A percentile compares a stretch with the other conserved stretches of the same genome.
Evolutionary conservation across 2,329 filamentous ascomycete species (phyloP).

Genomic region (Boeremia exigua): DNA sequence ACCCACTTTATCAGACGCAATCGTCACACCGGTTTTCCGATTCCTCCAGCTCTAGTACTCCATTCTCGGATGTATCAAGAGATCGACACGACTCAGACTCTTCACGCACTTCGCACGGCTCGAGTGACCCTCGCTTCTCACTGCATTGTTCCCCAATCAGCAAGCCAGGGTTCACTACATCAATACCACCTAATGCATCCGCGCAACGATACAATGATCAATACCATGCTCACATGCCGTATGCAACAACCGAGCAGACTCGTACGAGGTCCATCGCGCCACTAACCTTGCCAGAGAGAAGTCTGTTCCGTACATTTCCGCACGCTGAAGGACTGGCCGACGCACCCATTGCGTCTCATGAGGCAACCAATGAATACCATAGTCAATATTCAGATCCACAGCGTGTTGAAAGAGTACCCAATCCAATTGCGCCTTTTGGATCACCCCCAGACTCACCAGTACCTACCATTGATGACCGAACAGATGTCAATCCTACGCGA

Average conservation of each 20-base stretch:
- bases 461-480: not conserved
- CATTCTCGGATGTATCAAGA: conserved; percentile 36
- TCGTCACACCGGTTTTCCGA: conserved; percentile 31
- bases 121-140: conserved; percentile 6
- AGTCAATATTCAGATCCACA: not conserved
- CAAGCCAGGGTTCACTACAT: conserved; percentile 1
- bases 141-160: not conserved
- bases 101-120: conserved; percentile 29
- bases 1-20: not conserved
- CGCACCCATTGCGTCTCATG: not conserved
- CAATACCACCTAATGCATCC: not conserved
- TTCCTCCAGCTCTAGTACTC: conserved; percentile 33
- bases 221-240: conserved; percentile 4
- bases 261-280: conserved; percentile 21
- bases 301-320: conserved; percentile 3
- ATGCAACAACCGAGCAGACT: conserved; percentile 6
- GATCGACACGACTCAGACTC: conserved; percentile 35
- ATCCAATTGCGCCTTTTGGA: conserved; percentile 8
- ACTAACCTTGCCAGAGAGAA: conserved; percentile 19
- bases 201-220: conserved; percentile 10
- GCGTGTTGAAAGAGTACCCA: not conserved
- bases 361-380: not conserved
- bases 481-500: not conserved
- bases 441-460: conserved; percentile 4
- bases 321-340: not conserved